Conservation (phyloP, 169 alveolate species). For the Eimeria tenella region DNA sequence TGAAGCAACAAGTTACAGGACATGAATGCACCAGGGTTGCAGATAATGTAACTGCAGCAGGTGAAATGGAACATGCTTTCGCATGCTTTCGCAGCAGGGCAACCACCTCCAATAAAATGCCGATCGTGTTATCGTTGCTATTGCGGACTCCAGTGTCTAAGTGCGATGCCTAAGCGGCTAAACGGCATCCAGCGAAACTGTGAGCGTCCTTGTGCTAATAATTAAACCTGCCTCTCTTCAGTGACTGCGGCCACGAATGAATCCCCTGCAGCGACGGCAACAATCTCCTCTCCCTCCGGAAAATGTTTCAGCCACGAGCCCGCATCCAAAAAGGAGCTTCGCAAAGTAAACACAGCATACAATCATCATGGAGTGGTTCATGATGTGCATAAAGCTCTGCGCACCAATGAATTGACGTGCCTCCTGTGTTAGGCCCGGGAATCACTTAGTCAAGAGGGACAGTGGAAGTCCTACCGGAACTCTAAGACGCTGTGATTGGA, state of each 20-base stretch:
- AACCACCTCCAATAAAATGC: too few species aligned
- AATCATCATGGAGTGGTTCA: too few species aligned
- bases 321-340: constrained; percentile 61
- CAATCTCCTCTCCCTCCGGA: constrained; percentile 61
- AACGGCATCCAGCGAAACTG: background rate
- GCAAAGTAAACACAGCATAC: background rate
- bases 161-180: too few species aligned
- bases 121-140: too few species aligned
- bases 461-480: constrained; percentile 7
- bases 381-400: too few species aligned
- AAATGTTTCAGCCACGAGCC: constrained; percentile 68
- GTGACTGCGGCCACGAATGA: constrained; percentile 74
- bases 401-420: too few species aligned
- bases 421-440: too few species aligned
- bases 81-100: too few species aligned
- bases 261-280: constrained; percentile 73
- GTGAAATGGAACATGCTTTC: background rate
- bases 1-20: background rate
- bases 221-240: constrained; percentile 9
- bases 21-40: background rate
- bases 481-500: constrained; percentile 49
- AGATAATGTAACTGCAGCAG: background rate
- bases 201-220: too few species aligned
- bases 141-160: too few species aligned
- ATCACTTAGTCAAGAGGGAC: too few species aligned